A percentile compares a stretch with the other conserved stretches of the same genome.
Conservation (phyloP, 2,329 filamentous ascomycete genomes). For the Aspergillus nomiae region DNA sequence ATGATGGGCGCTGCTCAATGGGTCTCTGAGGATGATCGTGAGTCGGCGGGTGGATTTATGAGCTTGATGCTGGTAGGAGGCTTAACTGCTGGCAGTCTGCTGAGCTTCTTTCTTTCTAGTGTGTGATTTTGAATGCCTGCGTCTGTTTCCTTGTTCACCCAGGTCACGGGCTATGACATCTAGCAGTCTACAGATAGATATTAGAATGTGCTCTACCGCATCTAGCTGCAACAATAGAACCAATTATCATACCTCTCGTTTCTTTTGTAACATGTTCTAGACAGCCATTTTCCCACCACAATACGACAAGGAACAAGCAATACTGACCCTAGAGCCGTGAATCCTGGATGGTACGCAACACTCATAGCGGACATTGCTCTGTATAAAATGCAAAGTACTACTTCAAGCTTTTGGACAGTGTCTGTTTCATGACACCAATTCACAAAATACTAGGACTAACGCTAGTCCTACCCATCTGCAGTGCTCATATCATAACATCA, state of each 20-base stretch:
- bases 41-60: constrained; percentile 94
- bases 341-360: neutral
- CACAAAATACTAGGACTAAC: neutral
- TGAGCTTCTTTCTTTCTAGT: constrained; percentile 75
- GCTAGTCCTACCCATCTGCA: no score
- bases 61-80: constrained; percentile 84
- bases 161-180: neutral
- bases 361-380: neutral
- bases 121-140: constrained; percentile 3
- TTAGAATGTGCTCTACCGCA: neutral
- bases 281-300: neutral
- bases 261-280: neutral
- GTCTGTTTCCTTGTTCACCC: neutral
- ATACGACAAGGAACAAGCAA: neutral
- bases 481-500: no score
- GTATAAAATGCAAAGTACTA: neutral
- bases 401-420: neutral
- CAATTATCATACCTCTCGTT: neutral
- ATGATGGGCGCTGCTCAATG: constrained; percentile 89
- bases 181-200: neutral
- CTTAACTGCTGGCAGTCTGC: constrained; percentile 78
- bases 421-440: neutral
- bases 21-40: constrained; percentile 79
- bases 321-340: neutral
- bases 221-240: neutral